phyloP scores from a whole-genome alignment of 352 stramenopile species.

The Hyaloperonospora arabidopsidis region DNA sequence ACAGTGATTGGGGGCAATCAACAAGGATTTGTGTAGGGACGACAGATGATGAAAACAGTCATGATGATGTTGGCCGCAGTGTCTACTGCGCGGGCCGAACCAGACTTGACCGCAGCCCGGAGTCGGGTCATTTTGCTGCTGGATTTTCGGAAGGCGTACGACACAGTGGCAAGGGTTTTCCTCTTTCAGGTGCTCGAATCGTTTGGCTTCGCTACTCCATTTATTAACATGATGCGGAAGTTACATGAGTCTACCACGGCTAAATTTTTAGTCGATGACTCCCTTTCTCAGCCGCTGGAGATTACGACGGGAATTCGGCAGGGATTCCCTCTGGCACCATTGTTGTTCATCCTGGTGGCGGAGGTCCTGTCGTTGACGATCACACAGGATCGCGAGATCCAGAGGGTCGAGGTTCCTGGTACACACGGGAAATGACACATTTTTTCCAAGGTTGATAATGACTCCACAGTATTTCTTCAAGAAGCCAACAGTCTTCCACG shows the following conservation, averaged over 20 bases:
- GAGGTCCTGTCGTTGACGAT: no score
- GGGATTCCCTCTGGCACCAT: no score
- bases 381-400: no score
- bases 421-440: no score
- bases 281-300: no score
- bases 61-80: slow-evolving; percentile 2
- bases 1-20: neutral
- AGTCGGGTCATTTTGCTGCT: slow-evolving; percentile 1
- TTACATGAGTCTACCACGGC: neutral
- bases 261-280: neutral
- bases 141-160: neutral
- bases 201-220: neutral
- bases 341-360: no score
- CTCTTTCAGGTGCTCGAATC: neutral
- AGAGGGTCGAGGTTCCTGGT: no score
- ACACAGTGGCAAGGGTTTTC: neutral
- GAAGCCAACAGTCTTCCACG: no score
- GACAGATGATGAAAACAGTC: neutral
- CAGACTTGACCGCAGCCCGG: neutral
- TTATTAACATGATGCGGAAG: neutral
- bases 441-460: no score
- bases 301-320: no score
- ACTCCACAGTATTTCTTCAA: no score
- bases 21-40: neutral
- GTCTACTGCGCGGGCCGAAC: neutral